Evolutionary conservation across 2,329 filamentous ascomycete genomes (phyloP).

Genomic region (Exophiala bonariae): DNA sequence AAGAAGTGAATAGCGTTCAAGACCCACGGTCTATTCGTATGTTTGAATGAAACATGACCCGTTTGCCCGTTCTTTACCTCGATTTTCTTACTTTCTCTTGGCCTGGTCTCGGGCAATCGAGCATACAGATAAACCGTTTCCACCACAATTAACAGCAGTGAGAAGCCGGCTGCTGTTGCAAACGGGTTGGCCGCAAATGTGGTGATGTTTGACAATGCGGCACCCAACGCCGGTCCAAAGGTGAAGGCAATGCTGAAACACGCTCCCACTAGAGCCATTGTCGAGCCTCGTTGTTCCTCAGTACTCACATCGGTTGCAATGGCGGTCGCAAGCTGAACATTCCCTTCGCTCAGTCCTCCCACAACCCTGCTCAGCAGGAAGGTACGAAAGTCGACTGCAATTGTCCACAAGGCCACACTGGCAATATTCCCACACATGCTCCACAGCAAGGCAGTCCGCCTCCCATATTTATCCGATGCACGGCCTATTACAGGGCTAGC

Average conservation of each 20-base stretch:
- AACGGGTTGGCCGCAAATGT: conserved; percentile 88
- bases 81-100: conserved; percentile 47
- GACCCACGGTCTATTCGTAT: conserved; percentile 77
- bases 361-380: conserved; percentile 92
- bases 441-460: conserved; percentile 80
- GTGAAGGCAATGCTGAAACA: conserved; percentile 98
- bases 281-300: conserved; percentile 77
- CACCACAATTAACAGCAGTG: conserved; percentile 75
- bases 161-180: conserved; percentile 86
- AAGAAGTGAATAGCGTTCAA: conserved; percentile 84
- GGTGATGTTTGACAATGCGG: conserved; percentile 75
- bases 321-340: conserved; percentile 91
- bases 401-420: conserved; percentile 91
- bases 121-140: conserved; percentile 89
- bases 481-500: conserved; percentile 88
- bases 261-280: conserved; percentile 93
- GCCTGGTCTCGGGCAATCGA: conserved; percentile 82
- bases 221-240: conserved; percentile 88
- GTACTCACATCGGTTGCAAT: conserved; percentile 97
- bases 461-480: conserved; percentile 84
- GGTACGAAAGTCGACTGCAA: conserved; percentile 89
- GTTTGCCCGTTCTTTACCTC: conserved; percentile 29
- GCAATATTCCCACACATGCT: conserved; percentile 93
- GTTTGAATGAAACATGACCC: conserved; percentile 24
- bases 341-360: conserved; percentile 91